Evolutionary conservation across 1,139 yeast species (phyloP).

Genomic region (Scheffersomyces parashehatae): DNA sequence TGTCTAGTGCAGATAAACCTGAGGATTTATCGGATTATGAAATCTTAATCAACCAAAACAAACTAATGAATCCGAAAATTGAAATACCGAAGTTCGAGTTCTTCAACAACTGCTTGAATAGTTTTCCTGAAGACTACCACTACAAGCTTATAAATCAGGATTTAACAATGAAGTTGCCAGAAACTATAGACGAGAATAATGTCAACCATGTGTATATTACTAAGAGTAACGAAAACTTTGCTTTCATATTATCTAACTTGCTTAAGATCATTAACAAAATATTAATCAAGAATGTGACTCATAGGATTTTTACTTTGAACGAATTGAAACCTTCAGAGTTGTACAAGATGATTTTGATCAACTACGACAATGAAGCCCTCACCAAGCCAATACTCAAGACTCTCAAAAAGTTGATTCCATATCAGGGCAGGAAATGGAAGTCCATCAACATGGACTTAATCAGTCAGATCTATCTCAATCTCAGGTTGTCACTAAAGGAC

Average conservation of each 20-base stretch:
- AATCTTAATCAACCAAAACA: slow-evolving; percentile 36
- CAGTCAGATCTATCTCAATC: slow-evolving; percentile 79
- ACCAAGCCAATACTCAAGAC: slow-evolving; percentile 71
- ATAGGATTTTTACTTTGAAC: slow-evolving; percentile 53
- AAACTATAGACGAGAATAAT: slow-evolving; percentile 26
- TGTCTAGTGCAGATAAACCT: slow-evolving; percentile 6
- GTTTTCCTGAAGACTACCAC: slow-evolving; percentile 12
- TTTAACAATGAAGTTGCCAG: slow-evolving; percentile 28
- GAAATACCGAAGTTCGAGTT: slow-evolving; percentile 41
- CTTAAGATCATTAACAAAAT: slow-evolving; percentile 45
- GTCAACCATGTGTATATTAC: slow-evolving; percentile 30
- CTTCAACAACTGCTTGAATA: slow-evolving; percentile 41
- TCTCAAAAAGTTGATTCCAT: slow-evolving; percentile 80
- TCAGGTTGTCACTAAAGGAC: slow-evolving; percentile 71
- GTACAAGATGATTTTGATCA: slow-evolving; percentile 43
- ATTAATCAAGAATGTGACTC: slow-evolving; percentile 48
- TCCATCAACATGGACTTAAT: slow-evolving; percentile 90
- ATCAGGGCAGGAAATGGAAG: slow-evolving; percentile 94
- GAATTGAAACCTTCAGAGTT: slow-evolving; percentile 58
- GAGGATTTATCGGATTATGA: slow-evolving; percentile 35
- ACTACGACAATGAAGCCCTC: slow-evolving; percentile 61
- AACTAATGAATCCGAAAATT: slow-evolving; percentile 48
- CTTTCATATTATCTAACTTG: slow-evolving; percentile 47
- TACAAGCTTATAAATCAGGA: slow-evolving; percentile 33
- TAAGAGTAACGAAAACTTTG: slow-evolving; percentile 43